Evolutionary conservation across 2,329 filamentous ascomycete species (phyloP).

Genomic region (Diaporthe capsici): DNA sequence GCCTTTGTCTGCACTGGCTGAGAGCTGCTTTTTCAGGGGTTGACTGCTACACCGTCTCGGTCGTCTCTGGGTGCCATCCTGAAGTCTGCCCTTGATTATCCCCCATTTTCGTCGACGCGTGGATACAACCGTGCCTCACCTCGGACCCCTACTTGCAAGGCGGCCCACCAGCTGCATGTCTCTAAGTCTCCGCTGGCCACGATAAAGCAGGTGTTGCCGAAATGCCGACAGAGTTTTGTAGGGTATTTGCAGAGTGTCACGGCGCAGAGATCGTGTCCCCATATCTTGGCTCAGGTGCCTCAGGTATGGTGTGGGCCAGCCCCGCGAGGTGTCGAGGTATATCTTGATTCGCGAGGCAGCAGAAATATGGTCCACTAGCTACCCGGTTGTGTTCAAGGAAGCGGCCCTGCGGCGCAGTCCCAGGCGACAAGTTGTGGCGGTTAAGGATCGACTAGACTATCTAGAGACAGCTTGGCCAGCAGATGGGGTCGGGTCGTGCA

Average conservation of each 20-base stretch:
- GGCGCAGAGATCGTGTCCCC: not conserved
- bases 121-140: not conserved
- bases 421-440: not conserved
- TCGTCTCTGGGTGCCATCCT: not conserved
- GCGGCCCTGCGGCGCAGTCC: constrained; percentile 18
- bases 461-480: not conserved
- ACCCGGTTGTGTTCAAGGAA: not conserved
- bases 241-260: not conserved
- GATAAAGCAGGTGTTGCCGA: not conserved
- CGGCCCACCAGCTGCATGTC: not conserved
- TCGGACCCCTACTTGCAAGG: not conserved
- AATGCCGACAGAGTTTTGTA: not conserved
- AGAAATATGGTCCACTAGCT: not conserved
- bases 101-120: not conserved
- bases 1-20: not conserved
- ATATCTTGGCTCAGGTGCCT: not conserved
- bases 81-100: not conserved
- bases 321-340: not conserved
- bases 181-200: not conserved
- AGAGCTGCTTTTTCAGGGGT: constrained; percentile 10
- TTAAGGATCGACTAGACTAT: not conserved
- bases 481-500: not conserved
- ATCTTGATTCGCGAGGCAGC: constrained; percentile 6
- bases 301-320: not conserved
- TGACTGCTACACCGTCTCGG: not conserved